Evolutionary conservation across 306 rosid species (phyloP).

Genomic region (Senna tora): DNA sequence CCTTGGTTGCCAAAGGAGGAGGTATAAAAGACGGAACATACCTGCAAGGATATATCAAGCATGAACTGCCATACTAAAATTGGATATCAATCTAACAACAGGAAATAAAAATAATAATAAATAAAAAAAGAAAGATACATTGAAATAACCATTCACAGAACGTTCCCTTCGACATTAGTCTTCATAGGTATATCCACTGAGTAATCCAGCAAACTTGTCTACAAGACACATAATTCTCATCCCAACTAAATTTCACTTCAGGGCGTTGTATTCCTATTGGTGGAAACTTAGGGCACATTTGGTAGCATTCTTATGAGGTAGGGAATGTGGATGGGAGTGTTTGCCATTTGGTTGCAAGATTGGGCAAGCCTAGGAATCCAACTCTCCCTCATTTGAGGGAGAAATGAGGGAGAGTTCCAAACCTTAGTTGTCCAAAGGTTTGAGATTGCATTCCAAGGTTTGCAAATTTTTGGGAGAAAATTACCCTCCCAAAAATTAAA

Average conservation of each 20-base stretch:
- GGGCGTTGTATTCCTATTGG: neutral
- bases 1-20: slow-evolving; percentile 97
- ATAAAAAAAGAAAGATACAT: slow-evolving; percentile 23
- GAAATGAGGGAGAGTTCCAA: too few relatives aligned
- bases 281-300: neutral
- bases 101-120: slow-evolving; percentile 22
- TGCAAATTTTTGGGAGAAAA: too few relatives aligned
- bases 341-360: too few relatives aligned
- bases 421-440: too few relatives aligned
- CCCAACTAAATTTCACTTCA: slow-evolving; percentile 1
- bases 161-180: neutral
- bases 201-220: slow-evolving; percentile 37
- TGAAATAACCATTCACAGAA: slow-evolving; percentile 35
- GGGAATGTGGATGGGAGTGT: too few relatives aligned
- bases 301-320: too few relatives aligned
- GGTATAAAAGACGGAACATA: slow-evolving; percentile 96
- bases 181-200: slow-evolving; percentile 30
- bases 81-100: slow-evolving; percentile 24
- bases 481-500: too few relatives aligned
- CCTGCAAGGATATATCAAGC: slow-evolving; percentile 66
- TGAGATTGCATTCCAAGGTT: too few relatives aligned
- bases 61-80: slow-evolving; percentile 47
- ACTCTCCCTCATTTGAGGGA: too few relatives aligned
- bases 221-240: slow-evolving; percentile 29
- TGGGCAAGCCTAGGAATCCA: too few relatives aligned